Conservation (phyloP, 192 early-diverging fungal species). For the Obelidium mucronatum region DNA sequence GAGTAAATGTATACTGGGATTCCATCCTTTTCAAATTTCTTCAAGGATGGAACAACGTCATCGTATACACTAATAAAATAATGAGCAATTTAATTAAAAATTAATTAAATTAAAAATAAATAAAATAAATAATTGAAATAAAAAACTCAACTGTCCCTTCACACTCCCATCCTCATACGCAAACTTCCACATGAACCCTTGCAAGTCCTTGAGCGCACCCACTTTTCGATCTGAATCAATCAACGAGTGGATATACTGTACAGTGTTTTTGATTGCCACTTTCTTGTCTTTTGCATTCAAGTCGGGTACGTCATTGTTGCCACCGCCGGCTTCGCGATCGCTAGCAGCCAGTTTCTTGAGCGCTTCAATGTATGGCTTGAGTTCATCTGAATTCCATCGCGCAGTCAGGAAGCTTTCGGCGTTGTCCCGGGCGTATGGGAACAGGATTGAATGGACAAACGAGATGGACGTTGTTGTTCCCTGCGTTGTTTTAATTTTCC, state of each 20-base stretch:
- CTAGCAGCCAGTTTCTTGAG: slow-evolving; percentile 57
- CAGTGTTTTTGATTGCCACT: slow-evolving; percentile 58
- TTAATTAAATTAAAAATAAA: not conserved
- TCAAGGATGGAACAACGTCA: slow-evolving; percentile 75
- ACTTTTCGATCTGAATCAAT: slow-evolving; percentile 91
- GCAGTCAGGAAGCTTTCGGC: slow-evolving; percentile 71
- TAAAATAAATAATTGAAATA: slow-evolving; percentile 13
- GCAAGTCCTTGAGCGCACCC: slow-evolving; percentile 85
- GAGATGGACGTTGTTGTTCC: slow-evolving; percentile 96
- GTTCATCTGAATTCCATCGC: slow-evolving; percentile 52
- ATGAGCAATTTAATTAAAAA: not conserved
- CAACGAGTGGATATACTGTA: slow-evolving; percentile 80
- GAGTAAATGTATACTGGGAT: slow-evolving; percentile 92
- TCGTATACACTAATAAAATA: not conserved
- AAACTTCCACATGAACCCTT: slow-evolving; percentile 94
- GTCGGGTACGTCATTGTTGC: slow-evolving; percentile 21
- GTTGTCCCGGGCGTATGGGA: slow-evolving; percentile 81
- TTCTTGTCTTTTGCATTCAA: slow-evolving; percentile 43
- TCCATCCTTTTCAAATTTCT: slow-evolving; percentile 67
- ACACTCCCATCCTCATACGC: slow-evolving; percentile 83
- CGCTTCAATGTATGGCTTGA: slow-evolving; percentile 55
- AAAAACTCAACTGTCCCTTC: slow-evolving; percentile 73
- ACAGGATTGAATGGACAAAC: slow-evolving; percentile 94
- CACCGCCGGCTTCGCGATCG: slow-evolving; percentile 9
- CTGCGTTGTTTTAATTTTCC: no score